A percentile compares a stretch with the other conserved stretches of the same genome.
Evolutionary conservation across 345 rosid species (phyloP).

Genomic region (Hirschfeldia incana): DNA sequence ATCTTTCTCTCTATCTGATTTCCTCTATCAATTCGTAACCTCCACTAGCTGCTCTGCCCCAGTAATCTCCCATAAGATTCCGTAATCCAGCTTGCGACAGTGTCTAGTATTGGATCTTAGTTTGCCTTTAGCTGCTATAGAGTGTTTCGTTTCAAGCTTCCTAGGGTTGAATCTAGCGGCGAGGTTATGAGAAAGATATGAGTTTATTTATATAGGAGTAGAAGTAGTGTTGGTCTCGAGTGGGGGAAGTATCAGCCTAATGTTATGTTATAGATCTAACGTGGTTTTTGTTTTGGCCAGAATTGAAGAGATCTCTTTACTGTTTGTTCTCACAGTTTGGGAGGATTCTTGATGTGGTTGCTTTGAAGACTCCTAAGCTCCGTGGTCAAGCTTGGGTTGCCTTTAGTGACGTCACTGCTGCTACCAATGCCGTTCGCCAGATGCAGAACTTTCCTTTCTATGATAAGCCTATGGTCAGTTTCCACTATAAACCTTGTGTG

Average conservation of each 20-base stretch:
- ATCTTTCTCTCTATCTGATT: background rate
- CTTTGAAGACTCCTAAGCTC: conserved; percentile 93
- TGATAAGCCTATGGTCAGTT: conserved; percentile 86
- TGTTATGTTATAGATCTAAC: conserved; percentile 8
- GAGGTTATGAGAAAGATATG: background rate
- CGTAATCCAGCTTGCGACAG: background rate
- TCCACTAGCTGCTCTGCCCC: background rate
- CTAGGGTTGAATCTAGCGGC: conserved; percentile 28
- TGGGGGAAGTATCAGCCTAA: background rate
- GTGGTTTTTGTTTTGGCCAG: conserved; percentile 44
- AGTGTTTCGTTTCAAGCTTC: conserved; percentile 3
- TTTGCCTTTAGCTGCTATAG: no score
- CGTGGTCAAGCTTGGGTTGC: conserved; percentile 98
- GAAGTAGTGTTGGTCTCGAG: background rate
- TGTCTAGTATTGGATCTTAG: background rate
- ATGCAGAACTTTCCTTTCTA: conserved; percentile 98
- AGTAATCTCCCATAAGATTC: background rate
- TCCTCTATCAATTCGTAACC: conserved; percentile 2
- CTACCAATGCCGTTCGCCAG: conserved; percentile 91
- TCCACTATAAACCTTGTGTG: background rate
- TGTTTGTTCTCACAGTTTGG: conserved; percentile 96
- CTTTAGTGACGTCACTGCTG: conserved; percentile 87
- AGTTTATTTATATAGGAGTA: no score
- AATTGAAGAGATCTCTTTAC: conserved; percentile 93
- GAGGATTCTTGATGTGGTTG: conserved; percentile 92